Conservation (phyloP, 148 eudicot genomes). For the Cornus suecica region DNA sequence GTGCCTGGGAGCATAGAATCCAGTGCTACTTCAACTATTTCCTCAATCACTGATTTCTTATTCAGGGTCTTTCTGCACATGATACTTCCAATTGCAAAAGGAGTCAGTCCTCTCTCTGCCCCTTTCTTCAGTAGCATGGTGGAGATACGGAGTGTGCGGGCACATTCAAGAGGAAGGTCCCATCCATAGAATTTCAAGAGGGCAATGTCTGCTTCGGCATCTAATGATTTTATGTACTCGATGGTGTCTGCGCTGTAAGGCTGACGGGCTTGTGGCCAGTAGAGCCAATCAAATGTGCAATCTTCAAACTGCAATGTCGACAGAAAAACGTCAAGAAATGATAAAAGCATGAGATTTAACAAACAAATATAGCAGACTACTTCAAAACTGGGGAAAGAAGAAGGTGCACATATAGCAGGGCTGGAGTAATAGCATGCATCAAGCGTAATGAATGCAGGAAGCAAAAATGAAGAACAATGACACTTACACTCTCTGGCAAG, state of each 20-base stretch:
- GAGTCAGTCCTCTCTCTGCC: constrained; percentile 57
- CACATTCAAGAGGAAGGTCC: constrained; percentile 57
- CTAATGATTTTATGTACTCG: constrained; percentile 66
- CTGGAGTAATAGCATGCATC: neutral
- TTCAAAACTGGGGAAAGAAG: no score
- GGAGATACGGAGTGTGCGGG: constrained; percentile 64
- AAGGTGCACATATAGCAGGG: neutral
- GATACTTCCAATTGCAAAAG: constrained; percentile 65
- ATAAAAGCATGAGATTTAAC: neutral
- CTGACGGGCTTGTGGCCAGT: constrained; percentile 78
- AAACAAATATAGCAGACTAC: no score
- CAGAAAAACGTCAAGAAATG: neutral
- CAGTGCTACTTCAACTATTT: constrained; percentile 56
- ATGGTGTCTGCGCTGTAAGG: constrained; percentile 52
- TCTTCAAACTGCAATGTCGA: constrained; percentile 60
- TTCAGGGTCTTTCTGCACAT: constrained; percentile 69
- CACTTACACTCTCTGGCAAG: constrained; percentile 88
- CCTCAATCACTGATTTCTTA: constrained; percentile 61
- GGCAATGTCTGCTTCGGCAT: constrained; percentile 78
- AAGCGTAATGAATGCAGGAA: neutral
- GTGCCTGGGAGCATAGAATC: constrained; percentile 56
- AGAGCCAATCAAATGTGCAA: constrained; percentile 85
- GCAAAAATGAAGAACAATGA: neutral
- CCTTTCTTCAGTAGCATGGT: constrained; percentile 85
- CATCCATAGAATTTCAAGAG: constrained; percentile 69